Percentiles rank a stretch among this genome's conserved stretches.
phyloP scores from a whole-genome alignment of 2,329 filamentous ascomycete species.

The Exophiala viscosa region DNA sequence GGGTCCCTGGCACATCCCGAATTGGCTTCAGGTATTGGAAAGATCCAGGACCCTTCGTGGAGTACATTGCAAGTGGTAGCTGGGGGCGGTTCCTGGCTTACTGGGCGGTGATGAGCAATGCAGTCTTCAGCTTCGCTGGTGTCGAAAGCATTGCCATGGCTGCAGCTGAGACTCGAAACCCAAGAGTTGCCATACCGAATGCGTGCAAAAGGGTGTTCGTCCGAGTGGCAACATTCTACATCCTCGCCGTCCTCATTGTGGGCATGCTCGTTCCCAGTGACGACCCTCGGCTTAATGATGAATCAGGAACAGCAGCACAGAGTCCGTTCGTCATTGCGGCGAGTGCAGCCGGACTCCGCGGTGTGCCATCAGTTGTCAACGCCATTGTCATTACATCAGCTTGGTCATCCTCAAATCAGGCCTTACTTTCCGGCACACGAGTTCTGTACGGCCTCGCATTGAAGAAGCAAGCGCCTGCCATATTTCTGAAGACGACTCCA shows the following conservation, averaged over 20 bases:
- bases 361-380: conserved; percentile 40
- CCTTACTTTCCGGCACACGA: conserved; percentile 36
- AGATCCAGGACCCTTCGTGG: conserved; percentile 63
- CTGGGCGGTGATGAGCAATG: conserved; percentile 44
- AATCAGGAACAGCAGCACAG: conserved; percentile 37
- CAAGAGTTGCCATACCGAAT: conserved; percentile 39
- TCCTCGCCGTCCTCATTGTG: conserved; percentile 34
- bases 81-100: conserved; percentile 63
- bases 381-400: conserved; percentile 40
- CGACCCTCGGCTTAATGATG: conserved; percentile 31
- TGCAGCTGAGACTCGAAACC: conserved; percentile 40
- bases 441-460: conserved; percentile 39
- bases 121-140: conserved; percentile 41
- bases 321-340: conserved; percentile 55
- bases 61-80: conserved; percentile 56
- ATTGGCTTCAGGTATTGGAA: conserved; percentile 69
- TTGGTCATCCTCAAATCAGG: conserved; percentile 43
- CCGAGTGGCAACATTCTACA: conserved; percentile 41
- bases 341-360: conserved; percentile 34
- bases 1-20: conserved; percentile 54
- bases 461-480: conserved; percentile 36
- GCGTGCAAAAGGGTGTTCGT: conserved; percentile 40
- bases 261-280: conserved; percentile 41
- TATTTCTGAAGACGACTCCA: conserved; percentile 31
- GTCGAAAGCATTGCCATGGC: conserved; percentile 41